Evolutionary conservation across 805 yeast species (phyloP), one percentile per base, ranked within the genome.

Genomic region (Candida xiaguanensis): DNA sequence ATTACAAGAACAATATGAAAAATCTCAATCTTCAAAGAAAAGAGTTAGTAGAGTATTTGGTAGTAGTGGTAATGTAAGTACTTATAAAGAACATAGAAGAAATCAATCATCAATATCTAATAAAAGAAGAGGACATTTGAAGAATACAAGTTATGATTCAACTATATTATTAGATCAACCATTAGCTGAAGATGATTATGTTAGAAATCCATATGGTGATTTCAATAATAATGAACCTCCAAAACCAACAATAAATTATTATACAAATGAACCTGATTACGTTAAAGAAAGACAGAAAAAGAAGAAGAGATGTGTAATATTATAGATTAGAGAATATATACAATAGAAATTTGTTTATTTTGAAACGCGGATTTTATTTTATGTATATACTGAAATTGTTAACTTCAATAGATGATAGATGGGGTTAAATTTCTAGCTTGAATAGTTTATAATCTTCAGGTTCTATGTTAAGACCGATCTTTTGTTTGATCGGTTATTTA

Each of bases 231-330:
- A 20, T 22, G 24, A 19, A 5, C 2, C 12, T 25, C 39, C 45
- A n/a, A 31, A 43, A 29, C 48, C 34, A 13, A 25, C 11, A 4
- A 19, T 17, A 13, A 55, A 51, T 45, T 62, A 65, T 47, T 58
- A 64, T 40, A 64, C 64, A 25, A 70, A 67, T 22, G 74, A 68
- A 53, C 65, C 65, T 53, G 70, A 65, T 28, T 68, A 66, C 41
- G 60, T 69, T 4, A 55, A 67, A 36, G 50, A 56, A 27, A 53
- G 52, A 35, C 47, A 55, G 34, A 52, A 52, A 44, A 51, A 51
- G 42, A 58, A 54, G 36, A 51, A 50, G 41, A 57, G 53, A 36
- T 68, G 74, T 51, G 46, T 49, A 8, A 61, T 68, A 30, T 56
- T 67, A 43, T 67, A 53, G 35, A 36, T n/a, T 17, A 25, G 14